Base-by-base conservation (phyloP, 495 filamentous ascomycete genomes). In the Neurospora africana region DNA sequence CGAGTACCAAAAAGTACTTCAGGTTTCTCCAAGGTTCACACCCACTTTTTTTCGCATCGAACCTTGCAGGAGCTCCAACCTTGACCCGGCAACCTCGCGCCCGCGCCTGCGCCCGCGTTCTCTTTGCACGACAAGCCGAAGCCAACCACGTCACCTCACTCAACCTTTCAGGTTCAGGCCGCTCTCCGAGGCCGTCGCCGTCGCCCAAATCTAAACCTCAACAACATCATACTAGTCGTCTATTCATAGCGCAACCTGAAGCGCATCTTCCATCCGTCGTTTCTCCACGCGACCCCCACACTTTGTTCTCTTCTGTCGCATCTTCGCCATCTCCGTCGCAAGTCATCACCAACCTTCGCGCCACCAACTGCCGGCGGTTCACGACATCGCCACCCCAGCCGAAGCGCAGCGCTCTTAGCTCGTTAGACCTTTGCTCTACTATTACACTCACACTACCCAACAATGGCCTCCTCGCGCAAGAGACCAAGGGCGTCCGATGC, bases 401-500 rank as follows among this genome's bases (percentile, higher is more conserved):
- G 15, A 33, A 71, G 27, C 69, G 13, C 23, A 19, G 17, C 38
- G 69, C 36, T 70, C n/a, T 21, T 21, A 68, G 15, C 43, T 71
- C 13, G 7, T 35, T 5, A 33, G 2, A 21, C 21, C 69, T 53
- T 53, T 53, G 47, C 27, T 68, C 9, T 4, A 36, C 33, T 0
- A 36, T 23, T 2, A 36, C 33, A 53, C 36, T n/a, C 58, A 43
- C 70, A 68, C 33, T 33, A 27, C 10, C 30, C 58, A 71, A 61
- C 73, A 35, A 84, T 83, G 82, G 76, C 83, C 19, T 79, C 80
- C 13, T 77, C 80, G 70, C 82, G 83, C 73, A 86, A 86, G 75
- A 78, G 84, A 68, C 82, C 82, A 17, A 82, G 84, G 72, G 68
- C 70, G 8, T 79, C 80, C 44, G 69, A 69, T 33, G 82, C 84